Percentiles rank a stretch among this genome's conserved stretches.
These are phyloP conservation scores for Aurantiochytrium sp. DNA, from an alignment of 108 stramenopile genomes.

Conservation along the genomic window DNA sequence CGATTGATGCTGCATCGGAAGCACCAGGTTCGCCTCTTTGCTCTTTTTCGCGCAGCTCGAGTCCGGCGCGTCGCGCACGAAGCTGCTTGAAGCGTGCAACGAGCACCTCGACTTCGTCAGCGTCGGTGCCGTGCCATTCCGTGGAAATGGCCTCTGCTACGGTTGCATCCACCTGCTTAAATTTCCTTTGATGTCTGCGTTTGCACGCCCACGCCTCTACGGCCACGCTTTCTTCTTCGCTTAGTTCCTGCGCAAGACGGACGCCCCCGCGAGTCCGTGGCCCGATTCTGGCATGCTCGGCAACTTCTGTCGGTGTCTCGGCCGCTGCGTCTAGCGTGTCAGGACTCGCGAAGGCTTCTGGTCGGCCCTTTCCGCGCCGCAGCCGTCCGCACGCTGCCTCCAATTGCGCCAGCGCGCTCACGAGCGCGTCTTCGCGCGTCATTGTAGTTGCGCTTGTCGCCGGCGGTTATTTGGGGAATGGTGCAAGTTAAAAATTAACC, in stretches of 20 bases:
- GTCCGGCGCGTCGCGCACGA: neutral
- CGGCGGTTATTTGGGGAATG: too few species aligned
- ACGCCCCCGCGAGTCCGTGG: too few species aligned
- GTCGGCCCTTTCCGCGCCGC: neutral
- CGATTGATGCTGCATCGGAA: neutral
- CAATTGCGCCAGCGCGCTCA: neutral
- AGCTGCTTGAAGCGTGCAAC: neutral
- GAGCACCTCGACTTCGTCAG: neutral
- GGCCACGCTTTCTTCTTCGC: too few species aligned
- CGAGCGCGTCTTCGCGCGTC: neutral
- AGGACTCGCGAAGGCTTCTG: neutral
- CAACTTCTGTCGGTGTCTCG: neutral
- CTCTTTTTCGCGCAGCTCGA: neutral
- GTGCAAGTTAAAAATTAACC: too few species aligned
- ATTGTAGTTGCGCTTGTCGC: neutral
- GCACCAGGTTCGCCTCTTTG: neutral
- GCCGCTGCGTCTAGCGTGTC: neutral
- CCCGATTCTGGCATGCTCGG: too few species aligned
- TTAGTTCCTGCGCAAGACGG: too few species aligned
- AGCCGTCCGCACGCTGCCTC: neutral
- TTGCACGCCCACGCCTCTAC: too few species aligned
- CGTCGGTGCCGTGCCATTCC: neutral
- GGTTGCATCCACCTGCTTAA: neutral
- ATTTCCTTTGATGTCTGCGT: neutral
- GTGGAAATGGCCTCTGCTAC: neutral